Percentiles rank a stretch among this genome's conserved stretches.
These are phyloP conservation scores for Cyamopsis tetragonoloba DNA, from an alignment of 306 rosid genomes.

Conservation along the genomic window DNA sequence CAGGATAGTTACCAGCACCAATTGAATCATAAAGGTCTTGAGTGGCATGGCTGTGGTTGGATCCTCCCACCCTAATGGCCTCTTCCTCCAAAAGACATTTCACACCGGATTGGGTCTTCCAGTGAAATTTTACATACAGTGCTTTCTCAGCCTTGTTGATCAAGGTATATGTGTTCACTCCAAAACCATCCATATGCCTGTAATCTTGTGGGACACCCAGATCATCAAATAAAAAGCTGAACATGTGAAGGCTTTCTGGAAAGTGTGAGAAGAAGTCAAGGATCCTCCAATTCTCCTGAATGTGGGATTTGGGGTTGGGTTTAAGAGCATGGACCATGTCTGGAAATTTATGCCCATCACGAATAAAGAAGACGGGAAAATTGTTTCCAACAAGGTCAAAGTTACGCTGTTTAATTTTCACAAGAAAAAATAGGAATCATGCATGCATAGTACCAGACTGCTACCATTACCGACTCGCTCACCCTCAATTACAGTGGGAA, in stretches of 20 bases:
- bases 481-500: neutral
- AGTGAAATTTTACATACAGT: constrained; percentile 78
- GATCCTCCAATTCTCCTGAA: constrained; percentile 92
- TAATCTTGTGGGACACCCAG: constrained; percentile 84
- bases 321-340: constrained; percentile 93
- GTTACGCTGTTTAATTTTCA: constrained; percentile 80
- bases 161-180: constrained; percentile 81
- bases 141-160: constrained; percentile 79
- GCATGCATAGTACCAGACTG: constrained; percentile 30
- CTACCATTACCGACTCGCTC: neutral
- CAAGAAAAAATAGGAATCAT: constrained; percentile 46
- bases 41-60: constrained; percentile 97
- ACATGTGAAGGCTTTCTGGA: constrained; percentile 92
- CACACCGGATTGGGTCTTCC: constrained; percentile 82
- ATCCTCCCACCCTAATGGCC: constrained; percentile 81
- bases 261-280: constrained; percentile 89
- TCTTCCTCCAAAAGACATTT: constrained; percentile 82
- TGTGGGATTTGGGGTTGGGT: constrained; percentile 90
- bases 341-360: constrained; percentile 90
- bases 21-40: constrained; percentile 88
- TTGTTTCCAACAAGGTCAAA: constrained; percentile 93
- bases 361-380: constrained; percentile 78
- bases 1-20: constrained; percentile 96
- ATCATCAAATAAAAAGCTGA: constrained; percentile 79
- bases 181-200: constrained; percentile 95